Evolutionary conservation across 805 yeast species (phyloP), one percentile per base, ranked within the genome.

Genomic region (Debaryomyces hansenii): DNA sequence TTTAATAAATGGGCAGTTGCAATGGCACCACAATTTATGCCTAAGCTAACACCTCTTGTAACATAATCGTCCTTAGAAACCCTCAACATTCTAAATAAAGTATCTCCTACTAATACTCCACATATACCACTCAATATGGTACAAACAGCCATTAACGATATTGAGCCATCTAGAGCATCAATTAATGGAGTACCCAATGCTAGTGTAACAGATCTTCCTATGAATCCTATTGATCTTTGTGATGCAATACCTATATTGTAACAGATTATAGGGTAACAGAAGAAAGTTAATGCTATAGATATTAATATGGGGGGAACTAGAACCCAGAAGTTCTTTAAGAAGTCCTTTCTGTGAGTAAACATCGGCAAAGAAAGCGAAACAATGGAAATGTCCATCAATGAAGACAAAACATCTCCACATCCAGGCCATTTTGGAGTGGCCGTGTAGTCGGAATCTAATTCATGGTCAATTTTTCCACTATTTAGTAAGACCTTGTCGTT

Each of bases 111-210:
- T 34, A 87, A 63, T 0, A 85, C 92, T 1, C 94, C 94, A 34
- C 84, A 62, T 9, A 87, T 83, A 1, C 95, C 96, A 20, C 88
- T 80, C 46, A 87, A 66, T 20, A 87, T 85, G 0, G 94, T 87
- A 33, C 88, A 82, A 10, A 85, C 89, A 0, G 94, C 88, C 82
- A 85, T 86, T 40, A 87, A 70, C 4, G 87, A 80, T 2, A 80
- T 73, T 1, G 87, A 82, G 0, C 94, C 96, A 9, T 77, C 83
- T 31, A 87, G 65, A 0, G 88, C 75, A n/a, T 66, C 65, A 10
- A 85, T 81, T 51, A 87, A 72, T 1, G 95, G 96, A 0, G 87
- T 79, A 0, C 94, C 95, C 39, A 87, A 68, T 0, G 94, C 92
- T 55, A 87, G 72, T 0, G 96, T 87, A 14, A 85, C 89, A 9